Percentiles rank a stretch among this genome's conserved stretches.
phyloP scores from a whole-genome alignment of 805 yeast species.

The Barnettozyma pratensis region DNA sequence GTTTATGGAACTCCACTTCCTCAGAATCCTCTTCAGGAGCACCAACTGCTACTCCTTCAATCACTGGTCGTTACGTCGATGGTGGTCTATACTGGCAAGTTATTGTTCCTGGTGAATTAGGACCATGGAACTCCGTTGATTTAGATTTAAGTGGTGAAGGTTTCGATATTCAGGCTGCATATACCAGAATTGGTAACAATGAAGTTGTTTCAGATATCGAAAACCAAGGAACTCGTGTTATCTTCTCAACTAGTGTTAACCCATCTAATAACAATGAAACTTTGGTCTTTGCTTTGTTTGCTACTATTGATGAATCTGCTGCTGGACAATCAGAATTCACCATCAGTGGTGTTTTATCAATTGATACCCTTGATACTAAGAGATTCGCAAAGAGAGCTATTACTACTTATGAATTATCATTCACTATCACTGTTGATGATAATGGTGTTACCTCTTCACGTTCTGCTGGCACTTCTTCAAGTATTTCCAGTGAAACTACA shows the following conservation, averaged over 20 bases:
- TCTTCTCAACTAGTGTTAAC: not conserved
- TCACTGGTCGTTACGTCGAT: not conserved
- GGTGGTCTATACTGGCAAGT: not conserved
- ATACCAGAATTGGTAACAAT: conserved; percentile 1
- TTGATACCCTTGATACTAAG: not conserved
- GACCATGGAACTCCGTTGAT: conserved; percentile 4
- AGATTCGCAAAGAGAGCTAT: conserved; percentile 10
- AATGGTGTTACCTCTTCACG: conserved; percentile 1
- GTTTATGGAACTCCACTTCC: not conserved
- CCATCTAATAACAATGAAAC: not conserved
- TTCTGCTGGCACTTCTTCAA: not conserved
- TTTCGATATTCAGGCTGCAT: not conserved
- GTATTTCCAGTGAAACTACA: not conserved
- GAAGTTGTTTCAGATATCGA: not conserved
- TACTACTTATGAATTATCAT: conserved; percentile 2
- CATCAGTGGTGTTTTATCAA: not conserved
- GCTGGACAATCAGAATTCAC: not conserved
- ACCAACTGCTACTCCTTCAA: conserved; percentile 2
- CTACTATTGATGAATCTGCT: not conserved
- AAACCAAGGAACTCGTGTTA: not conserved
- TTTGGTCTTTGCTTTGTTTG: not conserved
- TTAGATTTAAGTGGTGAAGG: not conserved
- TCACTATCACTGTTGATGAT: conserved; percentile 5
- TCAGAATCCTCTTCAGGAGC: conserved; percentile 2
- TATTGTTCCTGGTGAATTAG: conserved; percentile 2